Conservation (phyloP, 2,329 filamentous ascomycete species). For the Leptographium radiaticola region DNA sequence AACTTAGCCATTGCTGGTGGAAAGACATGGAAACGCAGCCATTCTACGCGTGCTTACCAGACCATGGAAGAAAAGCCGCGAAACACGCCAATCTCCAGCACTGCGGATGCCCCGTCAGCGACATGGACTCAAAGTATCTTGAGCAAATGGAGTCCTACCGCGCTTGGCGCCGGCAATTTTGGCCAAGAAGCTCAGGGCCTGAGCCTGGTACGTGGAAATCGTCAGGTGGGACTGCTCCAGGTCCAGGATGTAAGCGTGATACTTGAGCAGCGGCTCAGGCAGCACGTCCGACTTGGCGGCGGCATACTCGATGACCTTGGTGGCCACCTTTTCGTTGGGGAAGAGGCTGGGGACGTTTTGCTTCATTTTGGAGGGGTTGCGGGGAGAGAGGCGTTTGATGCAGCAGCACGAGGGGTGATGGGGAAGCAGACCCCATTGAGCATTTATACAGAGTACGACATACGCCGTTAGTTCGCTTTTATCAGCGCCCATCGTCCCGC, state of each 20-base stretch:
- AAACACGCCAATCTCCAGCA: constrained; percentile 36
- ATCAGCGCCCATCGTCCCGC: background rate
- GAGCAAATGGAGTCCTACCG: constrained; percentile 5
- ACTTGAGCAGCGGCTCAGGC: constrained; percentile 27
- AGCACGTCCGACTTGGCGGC: constrained; percentile 27
- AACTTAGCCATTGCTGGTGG: background rate
- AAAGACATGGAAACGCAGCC: background rate
- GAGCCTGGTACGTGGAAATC: constrained; percentile 16
- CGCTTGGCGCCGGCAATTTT: constrained; percentile 25
- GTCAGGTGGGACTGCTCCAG: constrained; percentile 12
- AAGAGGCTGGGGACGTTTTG: constrained; percentile 26
- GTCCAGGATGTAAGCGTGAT: constrained; percentile 21
- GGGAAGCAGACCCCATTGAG: background rate
- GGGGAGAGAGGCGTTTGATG: background rate
- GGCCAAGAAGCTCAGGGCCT: constrained; percentile 23
- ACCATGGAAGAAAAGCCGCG: constrained; percentile 34
- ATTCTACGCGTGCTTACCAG: constrained; percentile 17
- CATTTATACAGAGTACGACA: too few species aligned
- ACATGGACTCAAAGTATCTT: too few species aligned
- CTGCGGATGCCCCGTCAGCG: constrained; percentile 14
- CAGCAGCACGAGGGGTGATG: background rate
- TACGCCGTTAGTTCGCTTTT: background rate
- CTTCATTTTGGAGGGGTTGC: constrained; percentile 20
- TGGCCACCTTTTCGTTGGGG: constrained; percentile 25
- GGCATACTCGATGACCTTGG: constrained; percentile 29